A percentile compares a stretch with the other conserved stretches of the same genome.
phyloP scores from a whole-genome alignment of 192 early-diverging fungal genomes.

The Chytriomyces hyalinus region DNA sequence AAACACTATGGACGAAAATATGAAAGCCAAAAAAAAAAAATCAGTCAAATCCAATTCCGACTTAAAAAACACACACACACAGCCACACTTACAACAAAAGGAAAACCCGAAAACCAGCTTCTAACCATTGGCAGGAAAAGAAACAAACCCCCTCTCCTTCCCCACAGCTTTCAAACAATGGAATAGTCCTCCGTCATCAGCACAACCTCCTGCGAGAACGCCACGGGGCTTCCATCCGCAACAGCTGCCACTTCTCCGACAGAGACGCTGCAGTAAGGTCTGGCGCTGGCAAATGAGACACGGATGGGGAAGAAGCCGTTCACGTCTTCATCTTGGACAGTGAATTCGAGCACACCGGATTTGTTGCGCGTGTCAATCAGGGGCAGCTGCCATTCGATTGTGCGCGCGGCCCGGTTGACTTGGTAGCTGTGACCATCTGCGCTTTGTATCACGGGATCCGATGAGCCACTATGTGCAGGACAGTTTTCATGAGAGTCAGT shows the following conservation, averaged over 20 bases:
- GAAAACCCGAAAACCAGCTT: neutral
- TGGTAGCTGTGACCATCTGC: conserved; percentile 78
- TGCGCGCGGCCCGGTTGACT: conserved; percentile 71
- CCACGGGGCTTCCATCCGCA: conserved; percentile 62
- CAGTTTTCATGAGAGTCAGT: neutral
- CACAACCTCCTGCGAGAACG: conserved; percentile 75
- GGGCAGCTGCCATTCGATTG: conserved; percentile 86
- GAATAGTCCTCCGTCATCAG: conserved; percentile 81
- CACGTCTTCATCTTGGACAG: conserved; percentile 74
- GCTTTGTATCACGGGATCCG: conserved; percentile 75
- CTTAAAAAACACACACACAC: neutral
- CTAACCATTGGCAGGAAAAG: conserved; percentile 3
- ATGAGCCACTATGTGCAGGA: conserved; percentile 54
- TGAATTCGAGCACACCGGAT: conserved; percentile 87
- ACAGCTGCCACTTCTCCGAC: conserved; percentile 56
- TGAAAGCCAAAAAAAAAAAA: neutral
- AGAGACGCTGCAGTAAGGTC: conserved; percentile 79
- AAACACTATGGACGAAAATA: no score
- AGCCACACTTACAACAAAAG: neutral
- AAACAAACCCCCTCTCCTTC: neutral
- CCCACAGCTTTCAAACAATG: conserved; percentile 65
- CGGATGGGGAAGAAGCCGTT: conserved; percentile 86
- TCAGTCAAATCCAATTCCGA: neutral
- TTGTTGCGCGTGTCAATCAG: conserved; percentile 78
- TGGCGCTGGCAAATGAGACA: conserved; percentile 75